Evolutionary conservation across 257 asterid genomes (phyloP), one percentile per base, ranked within the genome.

Genomic region (Przewalskia tangutica): DNA sequence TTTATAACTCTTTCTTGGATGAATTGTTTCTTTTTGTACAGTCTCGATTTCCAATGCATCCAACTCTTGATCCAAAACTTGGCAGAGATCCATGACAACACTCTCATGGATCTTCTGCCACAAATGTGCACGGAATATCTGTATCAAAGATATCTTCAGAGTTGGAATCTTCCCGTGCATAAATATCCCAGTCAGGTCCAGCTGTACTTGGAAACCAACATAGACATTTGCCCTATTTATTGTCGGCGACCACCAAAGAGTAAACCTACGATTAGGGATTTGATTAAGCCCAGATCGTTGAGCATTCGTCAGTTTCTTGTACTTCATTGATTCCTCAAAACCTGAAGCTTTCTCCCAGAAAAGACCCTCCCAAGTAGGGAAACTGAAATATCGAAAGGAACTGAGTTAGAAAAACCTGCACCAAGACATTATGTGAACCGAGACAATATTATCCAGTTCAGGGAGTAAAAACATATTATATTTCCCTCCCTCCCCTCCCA

Each of bases 271-370:
- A 75, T 96, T 96, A 7, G 98, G 99, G 27, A 96, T 96, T 85
- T 96, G 99, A 86, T 96, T 96, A 48, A 96, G 99, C 73, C 99
- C 99, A 84, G 99, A 96, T 84, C 99, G 88, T 79, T 96, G 99
- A 32, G 99, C 99, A 86, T 96, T 96, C 0, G 99, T 96, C 89
- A 96, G 85, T 85, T 96, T 96, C 92, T 94, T 96, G 81, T 96
- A 96, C 86, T 96, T 96, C 99, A 96, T 96, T 44, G 99, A 96
- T 89, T 96, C 99, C 89, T 96, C 99, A 81, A 96, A 96, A 80
- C 99, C 99, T 67, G 99, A 96, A 75, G 99, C 99, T 92, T 96
- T 96, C 89, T 96, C 99, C 99, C 99, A 94, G 90, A 96, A 96
- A 82, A 96, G 98, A 87, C 99, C 99, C 91, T 96, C 99, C 98